Percentiles rank a stretch among this genome's conserved stretches.
Conservation (phyloP, 2,329 filamentous ascomycete species). For the Acephala macrosclerotiorum region DNA sequence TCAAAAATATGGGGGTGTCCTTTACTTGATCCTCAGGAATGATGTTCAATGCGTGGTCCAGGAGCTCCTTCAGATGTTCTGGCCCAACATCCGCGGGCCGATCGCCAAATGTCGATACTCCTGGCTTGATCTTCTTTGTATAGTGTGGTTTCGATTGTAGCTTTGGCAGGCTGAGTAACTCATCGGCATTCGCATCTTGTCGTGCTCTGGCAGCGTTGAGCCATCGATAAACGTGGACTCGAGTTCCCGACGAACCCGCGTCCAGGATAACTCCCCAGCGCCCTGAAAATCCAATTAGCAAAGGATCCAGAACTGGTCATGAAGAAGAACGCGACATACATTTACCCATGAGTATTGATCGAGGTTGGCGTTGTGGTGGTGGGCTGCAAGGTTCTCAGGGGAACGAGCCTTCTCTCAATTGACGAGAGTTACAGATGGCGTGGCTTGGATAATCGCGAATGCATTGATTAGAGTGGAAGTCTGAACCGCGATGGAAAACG, state of each 20-base stretch:
- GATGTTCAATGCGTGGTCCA: constrained; percentile 81
- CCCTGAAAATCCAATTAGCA: constrained; percentile 36
- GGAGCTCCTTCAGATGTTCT: constrained; percentile 80
- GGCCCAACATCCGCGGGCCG: constrained; percentile 78
- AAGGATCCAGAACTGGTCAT: background rate
- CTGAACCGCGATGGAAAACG: constrained; percentile 28
- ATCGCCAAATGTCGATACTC: constrained; percentile 88
- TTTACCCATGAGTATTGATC: constrained; percentile 42
- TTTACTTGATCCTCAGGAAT: constrained; percentile 79
- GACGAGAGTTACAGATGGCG: constrained; percentile 22
- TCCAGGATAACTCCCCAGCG: constrained; percentile 95
- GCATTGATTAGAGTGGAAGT: constrained; percentile 30
- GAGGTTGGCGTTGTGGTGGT: constrained; percentile 10
- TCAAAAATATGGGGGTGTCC: constrained; percentile 91
- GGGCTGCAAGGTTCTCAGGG: constrained; percentile 18
- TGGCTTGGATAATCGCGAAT: constrained; percentile 30
- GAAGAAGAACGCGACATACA: constrained; percentile 34
- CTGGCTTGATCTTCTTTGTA: constrained; percentile 94
- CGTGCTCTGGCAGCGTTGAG: constrained; percentile 75
- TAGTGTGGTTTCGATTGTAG: constrained; percentile 85
- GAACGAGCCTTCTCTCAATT: constrained; percentile 15
- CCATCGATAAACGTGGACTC: constrained; percentile 95
- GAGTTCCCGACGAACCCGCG: constrained; percentile 96
- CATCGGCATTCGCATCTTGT: constrained; percentile 63
- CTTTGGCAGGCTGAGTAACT: constrained; percentile 75